A percentile compares a stretch with the other conserved stretches of the same genome.
Conservation (phyloP, 805 yeast genomes). For the Spathaspora boniae region DNA sequence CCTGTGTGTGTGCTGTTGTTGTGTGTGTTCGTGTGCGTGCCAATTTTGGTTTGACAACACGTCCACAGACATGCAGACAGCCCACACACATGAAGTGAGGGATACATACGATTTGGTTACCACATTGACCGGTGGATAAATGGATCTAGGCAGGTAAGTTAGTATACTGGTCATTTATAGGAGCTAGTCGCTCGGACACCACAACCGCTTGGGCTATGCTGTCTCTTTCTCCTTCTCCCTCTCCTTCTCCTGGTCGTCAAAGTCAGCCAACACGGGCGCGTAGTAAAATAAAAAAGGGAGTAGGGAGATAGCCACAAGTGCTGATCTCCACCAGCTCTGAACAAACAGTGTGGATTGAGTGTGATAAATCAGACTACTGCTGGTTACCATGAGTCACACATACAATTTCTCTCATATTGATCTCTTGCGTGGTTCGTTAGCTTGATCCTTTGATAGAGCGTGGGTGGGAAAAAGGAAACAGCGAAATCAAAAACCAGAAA, state of each 20-base stretch:
- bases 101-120: constrained; percentile 84
- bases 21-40: neutral
- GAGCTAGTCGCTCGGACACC: constrained; percentile 1
- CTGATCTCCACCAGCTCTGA: too few species aligned
- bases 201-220: neutral
- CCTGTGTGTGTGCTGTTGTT: neutral
- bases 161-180: constrained; percentile 3
- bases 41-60: constrained; percentile 1
- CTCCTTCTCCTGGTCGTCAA: too few species aligned
- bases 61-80: neutral
- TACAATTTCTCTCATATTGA: constrained; percentile 23
- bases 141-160: constrained; percentile 57
- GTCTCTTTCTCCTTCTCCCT: neutral
- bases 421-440: neutral
- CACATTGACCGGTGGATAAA: constrained; percentile 97
- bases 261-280: too few species aligned
- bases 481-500: neutral
- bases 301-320: too few species aligned
- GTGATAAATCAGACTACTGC: too few species aligned
- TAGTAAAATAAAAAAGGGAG: too few species aligned
- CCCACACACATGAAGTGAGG: neutral
- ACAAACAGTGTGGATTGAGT: too few species aligned
- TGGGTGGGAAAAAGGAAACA: neutral
- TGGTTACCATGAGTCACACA: too few species aligned
- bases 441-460: neutral